Evolutionary conservation across 1,284 basidiomycete species (phyloP).

Genomic region (Cutaneotrichosporon sp.): DNA sequence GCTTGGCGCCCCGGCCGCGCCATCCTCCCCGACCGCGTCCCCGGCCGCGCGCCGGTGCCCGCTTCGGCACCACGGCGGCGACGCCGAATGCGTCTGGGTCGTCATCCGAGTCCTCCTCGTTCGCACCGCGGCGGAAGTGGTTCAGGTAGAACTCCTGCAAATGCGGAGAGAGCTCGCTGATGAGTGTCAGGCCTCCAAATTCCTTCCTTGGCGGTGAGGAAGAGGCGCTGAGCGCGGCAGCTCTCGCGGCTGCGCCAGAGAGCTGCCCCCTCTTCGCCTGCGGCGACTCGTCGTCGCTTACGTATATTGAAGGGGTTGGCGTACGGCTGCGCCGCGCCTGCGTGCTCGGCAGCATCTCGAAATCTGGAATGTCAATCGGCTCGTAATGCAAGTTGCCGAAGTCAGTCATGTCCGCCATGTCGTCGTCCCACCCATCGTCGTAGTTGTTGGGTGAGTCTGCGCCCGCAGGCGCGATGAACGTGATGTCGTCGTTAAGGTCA

Average conservation of each 20-base stretch:
- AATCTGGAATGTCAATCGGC: conserved; percentile 18
- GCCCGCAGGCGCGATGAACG: too few relatives aligned
- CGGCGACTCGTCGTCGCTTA: conserved; percentile 5
- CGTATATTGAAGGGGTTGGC: not conserved
- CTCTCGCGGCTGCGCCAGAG: not conserved
- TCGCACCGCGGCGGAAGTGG: conserved; percentile 43
- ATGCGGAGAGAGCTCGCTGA: conserved; percentile 26
- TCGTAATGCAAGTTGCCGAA: conserved; percentile 4
- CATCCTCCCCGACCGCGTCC: conserved; percentile 4
- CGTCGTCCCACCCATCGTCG: conserved; percentile 10
- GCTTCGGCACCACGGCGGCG: conserved; percentile 10
- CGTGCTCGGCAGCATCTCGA: conserved; percentile 14
- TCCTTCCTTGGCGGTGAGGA: not conserved
- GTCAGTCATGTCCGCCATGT: conserved; percentile 1
- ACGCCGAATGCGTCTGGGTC: conserved; percentile 12
- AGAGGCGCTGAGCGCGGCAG: not conserved
- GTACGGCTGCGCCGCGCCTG: conserved; percentile 5
- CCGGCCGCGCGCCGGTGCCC: conserved; percentile 3
- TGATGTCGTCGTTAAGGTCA: not conserved
- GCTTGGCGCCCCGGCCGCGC: not conserved
- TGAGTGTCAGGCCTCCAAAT: conserved; percentile 22
- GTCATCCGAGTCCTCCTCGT: conserved; percentile 13
- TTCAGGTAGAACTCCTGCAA: conserved; percentile 37
- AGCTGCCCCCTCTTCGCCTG: not conserved
- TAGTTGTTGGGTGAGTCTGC: conserved; percentile 11